phyloP scores from a whole-genome alignment of 345 rosid genomes.

The Lepidium aucheri region DNA sequence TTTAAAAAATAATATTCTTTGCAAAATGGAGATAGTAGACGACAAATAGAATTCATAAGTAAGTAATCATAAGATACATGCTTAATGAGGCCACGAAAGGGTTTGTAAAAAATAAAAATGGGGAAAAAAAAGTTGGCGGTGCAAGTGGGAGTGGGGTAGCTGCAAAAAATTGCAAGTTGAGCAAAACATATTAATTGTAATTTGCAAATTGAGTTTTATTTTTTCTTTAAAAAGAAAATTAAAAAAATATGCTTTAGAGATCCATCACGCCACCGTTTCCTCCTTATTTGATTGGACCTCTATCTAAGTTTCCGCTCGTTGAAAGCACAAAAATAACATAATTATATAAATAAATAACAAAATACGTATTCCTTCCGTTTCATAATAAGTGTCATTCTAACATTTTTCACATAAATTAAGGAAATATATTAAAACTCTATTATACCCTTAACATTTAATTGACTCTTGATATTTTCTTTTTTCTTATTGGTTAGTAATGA shows the following conservation, averaged over 20 bases:
- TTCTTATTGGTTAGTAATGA: no score
- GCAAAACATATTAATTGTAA: conserved; percentile 14
- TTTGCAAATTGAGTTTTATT: conserved; percentile 8
- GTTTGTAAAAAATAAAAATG: not conserved
- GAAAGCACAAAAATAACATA: no score
- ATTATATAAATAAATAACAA: no score
- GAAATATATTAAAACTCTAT: no score
- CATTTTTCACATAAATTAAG: no score
- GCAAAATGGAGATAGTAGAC: no score
- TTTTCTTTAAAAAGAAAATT: not conserved
- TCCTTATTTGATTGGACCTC: conserved; percentile 16
- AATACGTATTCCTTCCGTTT: no score
- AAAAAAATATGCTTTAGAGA: not conserved
- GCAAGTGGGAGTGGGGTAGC: conserved; percentile 43
- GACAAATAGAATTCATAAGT: conserved; percentile 6
- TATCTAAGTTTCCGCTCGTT: conserved; percentile 8
- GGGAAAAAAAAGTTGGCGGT: conserved; percentile 22
- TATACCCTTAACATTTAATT: no score
- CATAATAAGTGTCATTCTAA: no score
- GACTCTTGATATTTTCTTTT: no score
- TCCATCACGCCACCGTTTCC: conserved; percentile 20
- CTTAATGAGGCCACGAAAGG: conserved; percentile 12
- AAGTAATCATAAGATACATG: conserved; percentile 12
- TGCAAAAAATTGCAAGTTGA: conserved; percentile 20
- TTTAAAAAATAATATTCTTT: no score